These are phyloP conservation scores for Saccharum hybrid DNA, from an alignment of 202 grass and related monocot genomes.

Conservation along the genomic window DNA sequence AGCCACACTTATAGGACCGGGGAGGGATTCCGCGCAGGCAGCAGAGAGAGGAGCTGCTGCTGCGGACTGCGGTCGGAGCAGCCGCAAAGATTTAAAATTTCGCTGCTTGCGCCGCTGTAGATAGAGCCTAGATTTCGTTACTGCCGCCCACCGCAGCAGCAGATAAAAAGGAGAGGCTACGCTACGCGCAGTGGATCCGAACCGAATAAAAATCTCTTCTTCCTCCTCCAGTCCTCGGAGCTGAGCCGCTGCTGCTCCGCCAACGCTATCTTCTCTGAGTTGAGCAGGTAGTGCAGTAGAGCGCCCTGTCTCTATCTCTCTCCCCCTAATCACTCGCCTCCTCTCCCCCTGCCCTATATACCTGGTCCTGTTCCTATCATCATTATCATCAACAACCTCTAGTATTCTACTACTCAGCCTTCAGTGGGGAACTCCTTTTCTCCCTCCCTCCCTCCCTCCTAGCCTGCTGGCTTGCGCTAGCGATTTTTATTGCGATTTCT, in stretches of 20 bases:
- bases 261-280: background rate
- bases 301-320: slow-evolving; percentile 51
- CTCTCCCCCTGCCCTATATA: background rate
- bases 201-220: slow-evolving; percentile 26
- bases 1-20: slow-evolving; percentile 75
- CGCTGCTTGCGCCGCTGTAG: background rate
- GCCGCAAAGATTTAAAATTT: slow-evolving; percentile 31
- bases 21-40: background rate
- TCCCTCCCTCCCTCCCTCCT: background rate
- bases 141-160: slow-evolving; percentile 4
- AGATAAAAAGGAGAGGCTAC: background rate
- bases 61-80: background rate
- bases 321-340: slow-evolving; percentile 13
- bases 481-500: slow-evolving; percentile 15
- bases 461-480: background rate
- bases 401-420: background rate
- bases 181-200: background rate
- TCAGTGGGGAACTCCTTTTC: background rate
- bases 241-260: background rate
- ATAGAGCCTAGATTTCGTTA: slow-evolving; percentile 53
- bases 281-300: slow-evolving; percentile 30
- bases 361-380: slow-evolving; percentile 22
- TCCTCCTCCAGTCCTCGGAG: background rate
- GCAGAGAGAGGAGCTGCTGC: background rate
- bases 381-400: background rate